Percentiles rank a stretch among this genome's conserved stretches.
These are phyloP conservation scores for Fragaria iinumae DNA, from an alignment of 306 rosid species.

Conservation along the genomic window DNA sequence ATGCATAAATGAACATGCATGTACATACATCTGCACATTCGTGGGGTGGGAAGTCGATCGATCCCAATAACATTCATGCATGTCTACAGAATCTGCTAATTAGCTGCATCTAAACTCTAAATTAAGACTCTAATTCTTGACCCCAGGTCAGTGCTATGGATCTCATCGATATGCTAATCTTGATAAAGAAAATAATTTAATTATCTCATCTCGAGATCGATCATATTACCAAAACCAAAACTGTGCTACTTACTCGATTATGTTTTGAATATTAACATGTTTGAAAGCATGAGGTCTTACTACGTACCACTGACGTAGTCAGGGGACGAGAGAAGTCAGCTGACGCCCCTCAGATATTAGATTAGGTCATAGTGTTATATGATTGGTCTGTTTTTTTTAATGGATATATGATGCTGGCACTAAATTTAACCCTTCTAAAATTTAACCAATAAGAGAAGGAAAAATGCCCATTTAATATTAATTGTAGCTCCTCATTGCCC, in stretches of 20 bases:
- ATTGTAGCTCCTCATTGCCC: too few species aligned
- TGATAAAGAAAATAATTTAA: not conserved
- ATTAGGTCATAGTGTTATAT: too few species aligned
- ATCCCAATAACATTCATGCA: conserved; percentile 5
- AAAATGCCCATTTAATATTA: too few species aligned
- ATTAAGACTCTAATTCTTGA: not conserved
- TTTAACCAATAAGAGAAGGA: too few species aligned
- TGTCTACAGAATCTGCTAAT: not conserved
- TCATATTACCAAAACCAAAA: not conserved
- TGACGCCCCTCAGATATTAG: too few species aligned
- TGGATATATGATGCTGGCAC: too few species aligned
- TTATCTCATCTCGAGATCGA: not conserved
- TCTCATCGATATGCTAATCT: not conserved
- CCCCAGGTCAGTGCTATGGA: not conserved
- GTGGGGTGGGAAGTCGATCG: not conserved
- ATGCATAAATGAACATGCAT: not conserved
- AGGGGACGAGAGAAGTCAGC: too few species aligned
- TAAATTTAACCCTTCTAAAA: too few species aligned
- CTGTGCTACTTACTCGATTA: not conserved
- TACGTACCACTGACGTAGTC: too few species aligned
- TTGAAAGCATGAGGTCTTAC: not conserved
- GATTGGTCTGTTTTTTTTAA: too few species aligned
- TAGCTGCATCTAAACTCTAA: not conserved
- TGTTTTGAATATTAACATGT: not conserved
- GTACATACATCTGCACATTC: not conserved